Evolutionary conservation across 768 basidiomycete species (phyloP), one percentile per base, ranked within the genome.

Genomic region (Pisolithus sp.): DNA sequence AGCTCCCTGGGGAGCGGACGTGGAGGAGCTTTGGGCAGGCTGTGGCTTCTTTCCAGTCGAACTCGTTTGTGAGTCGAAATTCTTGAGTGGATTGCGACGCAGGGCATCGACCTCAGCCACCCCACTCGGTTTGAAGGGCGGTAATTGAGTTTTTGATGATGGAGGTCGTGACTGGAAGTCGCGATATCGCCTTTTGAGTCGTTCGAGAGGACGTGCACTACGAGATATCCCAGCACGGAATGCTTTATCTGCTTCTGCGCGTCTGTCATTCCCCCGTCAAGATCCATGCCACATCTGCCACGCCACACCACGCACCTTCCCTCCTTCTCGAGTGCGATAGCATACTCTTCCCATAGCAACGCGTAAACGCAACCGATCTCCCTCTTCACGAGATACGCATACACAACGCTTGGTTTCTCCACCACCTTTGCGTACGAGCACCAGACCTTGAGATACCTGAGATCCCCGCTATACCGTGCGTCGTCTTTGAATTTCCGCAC

Each of bases 391-490:
- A 93, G 69, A 67, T 82, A 85, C 24, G 81, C 79, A 69, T 90
- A 97, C 31, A 83, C 78, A 34, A 77, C 78, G 17, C 77, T 75
- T 4, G 85, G 74, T 59, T 81, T 78, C 59, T 93, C 86, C 49
- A 91, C 80, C 61, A 87, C 79, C 49, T 81, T 81, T 9, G 93
- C 86, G 65, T 95, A 93, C 46, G 87, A 75, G 20, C 85, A 79
- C 96, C 96, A 99, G 18, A 97, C 68, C 65, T 92, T 90, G 46
- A 97, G 76, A 69, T 97, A 96, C 39, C 95, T 80, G 47, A 92
- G 70, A 73, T 98, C 94, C 48, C 82, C 83, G 66, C 82, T 86
- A 68, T 96, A 98, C 13, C 82, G 70, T n/a, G 78, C 73, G 64
- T 98, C 95, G 24, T 81, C 76, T 57, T 85, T 81, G 68, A 97